Evolutionary conservation across 2,329 filamentous ascomycete genomes (phyloP).

Genomic region (Paraconiothyrium sp.): DNA sequence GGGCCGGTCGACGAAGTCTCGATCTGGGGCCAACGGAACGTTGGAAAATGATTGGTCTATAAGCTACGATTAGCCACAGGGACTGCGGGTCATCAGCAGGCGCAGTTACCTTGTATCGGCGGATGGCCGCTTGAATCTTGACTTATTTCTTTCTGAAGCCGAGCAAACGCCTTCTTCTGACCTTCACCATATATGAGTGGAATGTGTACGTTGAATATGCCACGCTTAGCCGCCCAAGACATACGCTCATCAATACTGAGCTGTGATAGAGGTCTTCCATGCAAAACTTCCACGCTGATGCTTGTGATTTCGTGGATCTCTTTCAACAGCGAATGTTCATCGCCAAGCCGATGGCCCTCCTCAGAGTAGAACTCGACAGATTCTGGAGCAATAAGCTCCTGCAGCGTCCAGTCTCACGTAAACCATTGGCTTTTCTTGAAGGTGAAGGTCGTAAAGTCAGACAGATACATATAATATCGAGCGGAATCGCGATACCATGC

Average conservation of each 20-base stretch:
- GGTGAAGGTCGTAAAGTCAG: too few species aligned
- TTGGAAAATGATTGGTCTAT: background rate
- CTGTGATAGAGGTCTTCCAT: slow-evolving; percentile 5
- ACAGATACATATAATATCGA: too few species aligned
- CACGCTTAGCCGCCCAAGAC: slow-evolving; percentile 24
- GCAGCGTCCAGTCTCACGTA: background rate
- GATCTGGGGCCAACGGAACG: background rate
- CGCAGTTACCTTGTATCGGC: slow-evolving; percentile 3
- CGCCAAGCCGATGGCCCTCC: slow-evolving; percentile 13
- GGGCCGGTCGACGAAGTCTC: slow-evolving; percentile 1
- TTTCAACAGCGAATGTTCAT: slow-evolving; percentile 12
- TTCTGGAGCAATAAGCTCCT: slow-evolving; percentile 17
- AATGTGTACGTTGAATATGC: slow-evolving; percentile 22
- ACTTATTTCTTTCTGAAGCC: slow-evolving; percentile 20
- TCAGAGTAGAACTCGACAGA: slow-evolving; percentile 19
- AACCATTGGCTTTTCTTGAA: too few species aligned
- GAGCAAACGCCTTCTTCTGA: slow-evolving; percentile 16
- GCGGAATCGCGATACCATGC: too few species aligned
- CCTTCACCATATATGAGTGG: slow-evolving; percentile 19
- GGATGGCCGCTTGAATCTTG: slow-evolving; percentile 4
- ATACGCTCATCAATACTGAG: slow-evolving; percentile 22
- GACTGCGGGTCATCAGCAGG: too few species aligned
- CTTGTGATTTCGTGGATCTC: slow-evolving; percentile 14
- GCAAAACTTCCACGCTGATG: slow-evolving; percentile 8
- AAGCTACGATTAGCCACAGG: too few species aligned